A percentile compares a stretch with the other conserved stretches of the same genome.
phyloP scores from a whole-genome alignment of 768 basidiomycete genomes.

The Pulveroboletus sp. region DNA sequence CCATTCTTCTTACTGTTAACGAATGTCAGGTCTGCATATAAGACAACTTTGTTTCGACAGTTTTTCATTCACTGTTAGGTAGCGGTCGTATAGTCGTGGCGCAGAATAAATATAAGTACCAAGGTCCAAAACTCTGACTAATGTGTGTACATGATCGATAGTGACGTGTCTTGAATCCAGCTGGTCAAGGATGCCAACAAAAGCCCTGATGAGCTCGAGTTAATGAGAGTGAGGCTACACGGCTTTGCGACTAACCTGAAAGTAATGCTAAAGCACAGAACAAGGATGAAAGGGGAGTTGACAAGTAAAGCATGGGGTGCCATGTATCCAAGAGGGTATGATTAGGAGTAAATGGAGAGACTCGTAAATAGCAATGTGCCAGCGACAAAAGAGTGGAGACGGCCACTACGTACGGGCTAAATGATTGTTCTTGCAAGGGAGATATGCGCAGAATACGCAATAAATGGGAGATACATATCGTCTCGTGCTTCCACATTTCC shows the following conservation, averaged over 20 bases:
- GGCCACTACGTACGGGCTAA: constrained; percentile 20
- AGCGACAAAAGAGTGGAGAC: constrained; percentile 7
- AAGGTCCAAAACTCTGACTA: constrained; percentile 1
- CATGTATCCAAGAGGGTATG: constrained; percentile 24
- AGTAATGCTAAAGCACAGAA: constrained; percentile 6
- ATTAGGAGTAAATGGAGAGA: constrained; percentile 6
- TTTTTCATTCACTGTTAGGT: neutral
- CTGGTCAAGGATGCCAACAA: constrained; percentile 10
- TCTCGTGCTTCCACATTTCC: constrained; percentile 1
- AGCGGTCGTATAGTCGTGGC: neutral
- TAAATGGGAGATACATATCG: constrained; percentile 22
- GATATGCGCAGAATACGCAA: constrained; percentile 20
- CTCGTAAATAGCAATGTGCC: constrained; percentile 10
- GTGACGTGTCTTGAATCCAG: constrained; percentile 11
- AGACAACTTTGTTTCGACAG: neutral
- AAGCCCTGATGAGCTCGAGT: constrained; percentile 5
- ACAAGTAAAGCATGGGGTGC: constrained; percentile 5
- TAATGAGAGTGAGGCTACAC: neutral
- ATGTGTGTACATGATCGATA: constrained; percentile 11
- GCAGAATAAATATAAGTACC: neutral
- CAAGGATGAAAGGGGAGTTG: neutral
- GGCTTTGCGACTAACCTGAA: constrained; percentile 1
- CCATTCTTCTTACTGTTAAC: too few relatives aligned
- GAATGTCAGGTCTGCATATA: too few relatives aligned
- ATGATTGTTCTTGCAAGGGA: constrained; percentile 15